Evolutionary conservation across 2,329 filamentous ascomycete species (phyloP), one percentile per base, ranked within the genome.

Genomic region (Leptographium radiaticola): DNA sequence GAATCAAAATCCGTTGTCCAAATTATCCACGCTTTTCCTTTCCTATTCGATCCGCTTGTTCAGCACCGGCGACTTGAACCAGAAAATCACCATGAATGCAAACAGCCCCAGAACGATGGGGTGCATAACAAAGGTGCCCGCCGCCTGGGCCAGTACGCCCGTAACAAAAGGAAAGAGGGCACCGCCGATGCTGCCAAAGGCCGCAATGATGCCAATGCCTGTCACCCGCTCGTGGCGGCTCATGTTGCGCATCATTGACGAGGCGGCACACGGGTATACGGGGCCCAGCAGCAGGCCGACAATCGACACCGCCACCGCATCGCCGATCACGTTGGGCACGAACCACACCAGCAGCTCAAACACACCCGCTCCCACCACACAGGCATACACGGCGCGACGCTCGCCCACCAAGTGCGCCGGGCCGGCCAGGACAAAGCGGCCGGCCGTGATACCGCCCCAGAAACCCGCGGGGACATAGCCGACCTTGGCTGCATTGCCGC

Each of bases 271-370:
- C 0, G 88, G 87, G 62, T 89, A 94, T 6, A 94, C 75, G 0
- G 88, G 87, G 0, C 89, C 88, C 0, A 94, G 71, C 34, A 93
- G 67, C 9, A 93, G 67, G 13, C 89, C 89, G 18, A 93, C 75
- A 30, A 93, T 69, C 66, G 80, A 71, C 4, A 87, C 76, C 3
- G 81, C 77, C 1, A 86, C 82, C 18, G 83, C 80, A 59, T 86
- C 76, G 15, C 82, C 82, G 36, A 87, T 70, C n/a, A 90, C 71
- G 63, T 88, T 87, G 1, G 86, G 87, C 31, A 90, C 76, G 36
- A 81, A 70, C 88, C 88, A 93, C 11, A 87, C 83, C 31, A 93
- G 71, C n/a, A 89, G 66, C 67, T 93, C 79, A 58, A 91, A 86
- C 0, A 76, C 69, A 4, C 81, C 71, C 0, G 84, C 79, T 4